A percentile compares a stretch with the other conserved stretches of the same genome.
Evolutionary conservation across 495 filamentous ascomycete species (phyloP).

Genomic region (Penicillium herquei): DNA sequence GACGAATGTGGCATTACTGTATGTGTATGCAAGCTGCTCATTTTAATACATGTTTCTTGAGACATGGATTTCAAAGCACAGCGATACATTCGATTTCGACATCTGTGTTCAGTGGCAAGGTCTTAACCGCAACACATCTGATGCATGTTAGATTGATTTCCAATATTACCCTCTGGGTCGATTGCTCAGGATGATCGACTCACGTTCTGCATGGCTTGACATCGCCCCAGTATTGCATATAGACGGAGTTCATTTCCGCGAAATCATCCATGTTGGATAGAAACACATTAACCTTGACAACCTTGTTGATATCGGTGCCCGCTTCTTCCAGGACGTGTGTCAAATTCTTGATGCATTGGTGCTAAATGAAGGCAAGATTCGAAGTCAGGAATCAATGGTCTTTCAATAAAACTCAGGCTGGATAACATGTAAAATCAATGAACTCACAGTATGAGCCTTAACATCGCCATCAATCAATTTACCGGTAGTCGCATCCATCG

Average conservation of each 20-base stretch:
- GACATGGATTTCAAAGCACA: neutral
- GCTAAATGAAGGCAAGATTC: conserved; percentile 7
- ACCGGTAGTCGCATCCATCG: conserved; percentile 43
- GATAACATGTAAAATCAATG: neutral
- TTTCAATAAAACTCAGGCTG: neutral
- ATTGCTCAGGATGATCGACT: conserved; percentile 4
- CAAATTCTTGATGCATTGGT: conserved; percentile 61
- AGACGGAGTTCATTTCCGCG: conserved; percentile 38
- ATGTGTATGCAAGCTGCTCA: too few relatives aligned
- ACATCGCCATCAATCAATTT: conserved; percentile 49
- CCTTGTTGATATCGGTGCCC: conserved; percentile 59
- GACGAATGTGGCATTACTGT: too few relatives aligned
- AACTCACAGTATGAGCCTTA: conserved; percentile 47
- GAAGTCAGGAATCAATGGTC: too few relatives aligned
- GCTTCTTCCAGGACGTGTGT: conserved; percentile 63
- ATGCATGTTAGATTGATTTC: too few relatives aligned
- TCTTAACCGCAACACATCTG: conserved; percentile 64
- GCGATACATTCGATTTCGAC: conserved; percentile 74
- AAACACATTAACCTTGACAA: conserved; percentile 71
- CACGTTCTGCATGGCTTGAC: conserved; percentile 59
- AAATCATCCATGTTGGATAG: conserved; percentile 69
- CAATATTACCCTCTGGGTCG: too few relatives aligned
- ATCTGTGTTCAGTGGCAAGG: conserved; percentile 62
- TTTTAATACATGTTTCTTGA: too few relatives aligned
- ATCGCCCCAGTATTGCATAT: conserved; percentile 55